Conservation (phyloP, 768 basidiomycete genomes). For the Collybia sordida region DNA sequence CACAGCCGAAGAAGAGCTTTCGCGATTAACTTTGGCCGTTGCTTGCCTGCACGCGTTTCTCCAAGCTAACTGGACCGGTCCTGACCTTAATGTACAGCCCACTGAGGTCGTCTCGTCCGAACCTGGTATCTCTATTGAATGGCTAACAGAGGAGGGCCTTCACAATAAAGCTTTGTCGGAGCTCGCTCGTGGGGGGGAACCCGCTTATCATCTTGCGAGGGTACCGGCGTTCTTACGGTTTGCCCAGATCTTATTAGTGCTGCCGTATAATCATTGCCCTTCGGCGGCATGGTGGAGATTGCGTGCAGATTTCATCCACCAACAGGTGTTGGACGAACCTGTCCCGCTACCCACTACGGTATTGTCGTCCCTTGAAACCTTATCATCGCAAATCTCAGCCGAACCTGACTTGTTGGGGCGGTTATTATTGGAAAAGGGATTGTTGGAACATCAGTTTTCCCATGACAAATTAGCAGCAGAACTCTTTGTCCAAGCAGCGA, state of each 20-base stretch:
- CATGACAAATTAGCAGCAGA: slow-evolving; percentile 80
- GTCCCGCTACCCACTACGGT: slow-evolving; percentile 53
- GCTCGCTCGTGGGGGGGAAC: slow-evolving; percentile 86
- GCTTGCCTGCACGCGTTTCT: slow-evolving; percentile 88
- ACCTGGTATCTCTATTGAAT: slow-evolving; percentile 19
- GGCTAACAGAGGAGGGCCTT: slow-evolving; percentile 46
- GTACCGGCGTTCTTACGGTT: slow-evolving; percentile 70
- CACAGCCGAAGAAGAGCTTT: slow-evolving; percentile 44
- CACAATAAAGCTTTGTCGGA: slow-evolving; percentile 69
- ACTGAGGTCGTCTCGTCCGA: slow-evolving; percentile 35
- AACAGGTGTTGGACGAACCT: slow-evolving; percentile 83
- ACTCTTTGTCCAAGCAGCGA: slow-evolving; percentile 75
- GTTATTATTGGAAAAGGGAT: slow-evolving; percentile 72
- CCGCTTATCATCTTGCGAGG: slow-evolving; percentile 88
- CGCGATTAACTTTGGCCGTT: slow-evolving; percentile 65
- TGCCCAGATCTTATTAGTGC: slow-evolving; percentile 66
- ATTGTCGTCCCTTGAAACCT: slow-evolving; percentile 37
- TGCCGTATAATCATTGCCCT: slow-evolving; percentile 45
- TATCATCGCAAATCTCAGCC: slow-evolving; percentile 36
- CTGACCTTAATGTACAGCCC: slow-evolving; percentile 65
- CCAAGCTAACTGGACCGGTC: slow-evolving; percentile 97
- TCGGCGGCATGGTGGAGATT: slow-evolving; percentile 82
- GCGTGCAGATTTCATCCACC: slow-evolving; percentile 69
- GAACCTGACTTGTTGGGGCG: slow-evolving; percentile 69
- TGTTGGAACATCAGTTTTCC: slow-evolving; percentile 72